Evolutionary conservation across 352 stramenopile genomes (phyloP), one percentile per base, ranked within the genome.

Genomic region (Pythium rhizo-oryzae): DNA sequence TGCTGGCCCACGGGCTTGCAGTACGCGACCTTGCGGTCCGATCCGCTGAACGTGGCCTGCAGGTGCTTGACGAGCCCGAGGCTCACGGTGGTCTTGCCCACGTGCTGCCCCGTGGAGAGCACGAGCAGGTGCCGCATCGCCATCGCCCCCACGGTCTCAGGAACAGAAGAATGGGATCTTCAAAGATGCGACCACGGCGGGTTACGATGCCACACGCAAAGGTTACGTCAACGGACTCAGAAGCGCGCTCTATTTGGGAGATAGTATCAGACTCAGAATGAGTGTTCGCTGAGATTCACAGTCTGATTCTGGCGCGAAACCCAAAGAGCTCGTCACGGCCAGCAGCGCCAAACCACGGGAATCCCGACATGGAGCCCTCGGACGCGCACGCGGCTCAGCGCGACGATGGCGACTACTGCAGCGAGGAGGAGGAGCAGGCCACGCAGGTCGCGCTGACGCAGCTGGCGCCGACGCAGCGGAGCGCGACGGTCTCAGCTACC

Each of bases 1-100:
- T 98, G 90, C 79, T 99, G 96, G 3, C 97, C 97, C 54, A 99
- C 96, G 33, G 97, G 96, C 63, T 99, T 99, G 69, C 97, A 97
- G 74, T 98, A 99, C 9, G 87, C 88, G 50, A 93, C 82, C 54
- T 89, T 79, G 64, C 81, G 83, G 46, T 80, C 65, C 0, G 77
- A 75, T 52, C 77, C 81, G 16, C 78, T 72, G 69, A 98, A 98
- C 59, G 93, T 82, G 69, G 96, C 90, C 69, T 98, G 88, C 49
- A 99, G 84, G 25, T 91, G 96, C 70, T 96, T 97, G 63, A 98
- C 91, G 54, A 99, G 77, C 5, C 95, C 97, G 35, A 99, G 85
- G 69, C 85, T 98, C 25, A 97, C 88, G 19, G 96, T 99, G 33
- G 97, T 99, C 82, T 99, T 99, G 59, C 97, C 97, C 62, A 99